Conservation (phyloP, 169 alveolate genomes). For the Babesia ovis region DNA sequence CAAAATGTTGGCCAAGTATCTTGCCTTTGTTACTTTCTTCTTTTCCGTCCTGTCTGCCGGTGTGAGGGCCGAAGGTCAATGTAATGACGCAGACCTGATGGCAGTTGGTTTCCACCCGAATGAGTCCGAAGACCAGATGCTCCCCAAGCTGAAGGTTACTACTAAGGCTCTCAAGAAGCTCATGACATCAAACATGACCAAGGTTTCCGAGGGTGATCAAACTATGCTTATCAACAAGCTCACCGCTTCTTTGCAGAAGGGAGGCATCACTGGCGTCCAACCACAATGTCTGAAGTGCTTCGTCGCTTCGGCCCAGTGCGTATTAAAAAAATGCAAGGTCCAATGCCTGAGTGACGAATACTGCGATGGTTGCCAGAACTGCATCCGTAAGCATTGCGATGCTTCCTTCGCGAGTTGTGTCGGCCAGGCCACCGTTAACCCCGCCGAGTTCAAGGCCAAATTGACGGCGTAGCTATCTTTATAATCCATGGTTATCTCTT, state of each 20-base stretch:
- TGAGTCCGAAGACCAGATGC: neutral
- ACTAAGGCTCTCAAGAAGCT: slow-evolving; percentile 15
- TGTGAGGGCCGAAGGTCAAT: slow-evolving; percentile 20
- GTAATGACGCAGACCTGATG: slow-evolving; percentile 37
- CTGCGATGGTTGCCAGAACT: slow-evolving; percentile 19
- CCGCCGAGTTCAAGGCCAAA: neutral
- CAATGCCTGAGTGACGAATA: slow-evolving; percentile 30
- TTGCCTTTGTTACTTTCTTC: neutral
- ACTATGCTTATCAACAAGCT: neutral
- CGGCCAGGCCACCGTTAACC: slow-evolving; percentile 25
- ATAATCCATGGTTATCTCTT: too few relatives aligned
- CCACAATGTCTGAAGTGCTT: slow-evolving; percentile 44
- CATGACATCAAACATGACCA: neutral
- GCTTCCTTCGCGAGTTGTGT: slow-evolving; percentile 24
- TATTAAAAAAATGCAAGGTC: slow-evolving; percentile 30
- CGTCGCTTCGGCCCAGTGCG: slow-evolving; percentile 30
- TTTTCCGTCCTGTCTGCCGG: neutral
- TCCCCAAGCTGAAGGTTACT: neutral
- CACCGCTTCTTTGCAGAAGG: neutral
- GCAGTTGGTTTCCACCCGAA: slow-evolving; percentile 31
- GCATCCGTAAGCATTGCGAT: slow-evolving; percentile 38
- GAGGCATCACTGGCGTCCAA: slow-evolving; percentile 3
- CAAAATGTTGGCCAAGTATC: slow-evolving; percentile 1
- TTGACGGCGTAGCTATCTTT: neutral
- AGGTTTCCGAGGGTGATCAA: neutral